Evolutionary conservation across 202 grass and related monocot genomes (phyloP).

Genomic region (Saccharum hybrid): DNA sequence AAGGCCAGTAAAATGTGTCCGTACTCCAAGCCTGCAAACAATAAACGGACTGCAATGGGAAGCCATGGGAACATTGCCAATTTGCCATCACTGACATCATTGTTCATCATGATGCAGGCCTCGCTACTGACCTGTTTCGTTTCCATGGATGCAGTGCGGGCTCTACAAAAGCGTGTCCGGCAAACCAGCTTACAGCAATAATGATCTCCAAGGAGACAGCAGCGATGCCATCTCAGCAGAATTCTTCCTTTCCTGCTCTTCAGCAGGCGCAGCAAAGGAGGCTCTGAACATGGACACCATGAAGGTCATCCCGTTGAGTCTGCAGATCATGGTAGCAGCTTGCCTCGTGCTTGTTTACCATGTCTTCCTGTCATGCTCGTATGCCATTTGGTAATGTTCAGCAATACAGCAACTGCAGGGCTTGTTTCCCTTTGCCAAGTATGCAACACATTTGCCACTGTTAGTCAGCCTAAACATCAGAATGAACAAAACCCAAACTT

Average conservation of each 20-base stretch:
- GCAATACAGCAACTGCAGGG: background rate
- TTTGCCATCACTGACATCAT: background rate
- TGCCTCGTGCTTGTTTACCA: slow-evolving; percentile 51
- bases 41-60: background rate
- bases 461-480: background rate
- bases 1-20: background rate
- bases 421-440: background rate
- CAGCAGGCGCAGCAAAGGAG: background rate
- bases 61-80: background rate
- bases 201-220: background rate
- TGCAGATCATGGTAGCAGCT: slow-evolving; percentile 60
- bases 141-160: slow-evolving; percentile 41
- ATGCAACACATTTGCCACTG: background rate
- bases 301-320: slow-evolving; percentile 47
- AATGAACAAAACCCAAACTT: background rate
- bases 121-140: background rate
- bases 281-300: background rate
- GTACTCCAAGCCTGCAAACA: background rate
- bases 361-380: slow-evolving; percentile 35
- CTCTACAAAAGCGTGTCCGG: slow-evolving; percentile 59
- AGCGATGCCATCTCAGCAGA: slow-evolving; percentile 38
- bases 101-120: background rate
- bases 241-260: slow-evolving; percentile 41
- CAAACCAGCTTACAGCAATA: slow-evolving; percentile 50
- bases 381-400: slow-evolving; percentile 17